Evolutionary conservation across 768 basidiomycete species (phyloP), one percentile per base, ranked within the genome.

Genomic region (Kwoniella dendrophila): DNA sequence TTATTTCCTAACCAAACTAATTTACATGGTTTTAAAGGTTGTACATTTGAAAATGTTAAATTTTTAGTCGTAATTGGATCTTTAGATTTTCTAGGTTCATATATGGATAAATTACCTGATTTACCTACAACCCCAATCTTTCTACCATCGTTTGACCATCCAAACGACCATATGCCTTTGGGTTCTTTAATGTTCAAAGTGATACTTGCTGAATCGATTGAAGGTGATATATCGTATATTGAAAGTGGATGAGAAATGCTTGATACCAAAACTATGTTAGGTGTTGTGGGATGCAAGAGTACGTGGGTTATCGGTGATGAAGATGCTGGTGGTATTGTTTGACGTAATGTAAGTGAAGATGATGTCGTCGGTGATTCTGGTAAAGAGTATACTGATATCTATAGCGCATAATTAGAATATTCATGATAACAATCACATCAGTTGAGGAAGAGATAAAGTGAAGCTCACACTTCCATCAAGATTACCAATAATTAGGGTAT

Each of bases 401-500:
- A 49, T 20, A 55, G 18, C 36, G 36, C 36, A 56, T 40, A 22
- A 60, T 26, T 45, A 55, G 27, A 20, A 32, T 14, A 30, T 5
- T 26, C 7, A 10, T 30, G 14, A n/a, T 34, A 33, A n/a, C 24
- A 48, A 8, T 12, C 14, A 56, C 11, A 52, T 55, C 22, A 18
- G 45, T 2, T 10, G n/a, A 44, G 20, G n/a, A 54, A 27, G 8
- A 52, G 1, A 16, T 29, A 1, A 0, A 43, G 22, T 12, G n/a
- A 7, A 10, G 67, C 70, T 68, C 55, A 74, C 73, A 54, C 56
- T 62, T 20, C 73, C 73, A 41, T 74, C 70, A 33, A 66, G 30
- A 12, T 70, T 64, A 7, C 73, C 73, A n/a, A 74, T 47, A 12
- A 53, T 69, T 20, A 72, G 5, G 43, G 32, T 12, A 33, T 63